phyloP scores from a whole-genome alignment of 2,329 filamentous ascomycete genomes.

The Alternaria longipes region DNA sequence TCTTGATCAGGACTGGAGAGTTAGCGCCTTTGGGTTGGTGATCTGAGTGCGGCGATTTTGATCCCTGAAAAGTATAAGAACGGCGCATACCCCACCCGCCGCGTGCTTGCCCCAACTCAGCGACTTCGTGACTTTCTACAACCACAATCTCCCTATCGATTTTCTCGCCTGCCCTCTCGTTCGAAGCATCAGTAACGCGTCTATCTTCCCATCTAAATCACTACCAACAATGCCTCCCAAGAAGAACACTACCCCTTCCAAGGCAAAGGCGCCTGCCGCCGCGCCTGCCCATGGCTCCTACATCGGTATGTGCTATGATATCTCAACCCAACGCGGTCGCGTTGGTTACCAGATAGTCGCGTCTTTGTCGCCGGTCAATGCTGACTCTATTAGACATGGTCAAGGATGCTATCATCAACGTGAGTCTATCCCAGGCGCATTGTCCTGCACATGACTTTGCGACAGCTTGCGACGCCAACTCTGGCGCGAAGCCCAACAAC shows the following conservation, averaged over 20 bases:
- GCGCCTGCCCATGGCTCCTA: slow-evolving; percentile 69
- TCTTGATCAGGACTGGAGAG: slow-evolving; percentile 44
- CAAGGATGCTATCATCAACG: slow-evolving; percentile 74
- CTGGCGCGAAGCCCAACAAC: slow-evolving; percentile 41
- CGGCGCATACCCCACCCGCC: slow-evolving; percentile 36
- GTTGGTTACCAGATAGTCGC: slow-evolving; percentile 46
- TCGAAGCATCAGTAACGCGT: slow-evolving; percentile 43
- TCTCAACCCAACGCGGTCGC: slow-evolving; percentile 60
- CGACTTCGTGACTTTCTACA: slow-evolving; percentile 39
- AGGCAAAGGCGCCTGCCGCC: slow-evolving; percentile 66
- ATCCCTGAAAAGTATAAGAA: slow-evolving; percentile 40
- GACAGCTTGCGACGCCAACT: slow-evolving; percentile 33
- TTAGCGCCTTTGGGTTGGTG: slow-evolving; percentile 36
- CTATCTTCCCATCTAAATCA: slow-evolving; percentile 37
- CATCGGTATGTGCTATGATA: slow-evolving; percentile 65
- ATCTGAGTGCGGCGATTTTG: slow-evolving; percentile 41
- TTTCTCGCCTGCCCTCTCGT: slow-evolving; percentile 38
- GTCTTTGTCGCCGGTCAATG: slow-evolving; percentile 62
- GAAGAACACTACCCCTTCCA: slow-evolving; percentile 64
- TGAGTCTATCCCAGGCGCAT: slow-evolving; percentile 68
- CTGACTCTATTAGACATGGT: slow-evolving; percentile 73
- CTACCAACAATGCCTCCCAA: slow-evolving; percentile 69
- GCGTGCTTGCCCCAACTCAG: slow-evolving; percentile 34
- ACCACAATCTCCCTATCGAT: slow-evolving; percentile 32
- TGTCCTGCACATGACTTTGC: slow-evolving; percentile 41